These are phyloP conservation scores for Kingdonia uniflora DNA, from an alignment of 164 flowering plant genomes.

Conservation along the genomic window DNA sequence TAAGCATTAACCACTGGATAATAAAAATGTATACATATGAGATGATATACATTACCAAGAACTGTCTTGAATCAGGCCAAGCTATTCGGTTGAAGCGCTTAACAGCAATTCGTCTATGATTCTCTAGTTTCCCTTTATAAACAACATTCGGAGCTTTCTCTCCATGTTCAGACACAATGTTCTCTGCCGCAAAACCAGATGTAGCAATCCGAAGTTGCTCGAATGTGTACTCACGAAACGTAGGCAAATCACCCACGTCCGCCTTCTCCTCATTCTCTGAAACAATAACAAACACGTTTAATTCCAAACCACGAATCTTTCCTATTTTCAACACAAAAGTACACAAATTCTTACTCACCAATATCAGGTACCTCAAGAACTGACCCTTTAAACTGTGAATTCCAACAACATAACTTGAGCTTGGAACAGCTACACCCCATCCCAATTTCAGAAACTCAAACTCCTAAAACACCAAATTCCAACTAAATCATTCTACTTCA, in stretches of 20 bases:
- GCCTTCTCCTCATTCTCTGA: conserved; percentile 45
- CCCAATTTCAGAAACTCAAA: background rate
- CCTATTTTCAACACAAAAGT: background rate
- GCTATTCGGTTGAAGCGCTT: conserved; percentile 79
- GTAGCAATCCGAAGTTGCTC: conserved; percentile 79
- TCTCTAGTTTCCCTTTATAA: conserved; percentile 77
- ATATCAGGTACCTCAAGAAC: conserved; percentile 29
- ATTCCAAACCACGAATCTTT: no score
- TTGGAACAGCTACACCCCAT: conserved; percentile 69
- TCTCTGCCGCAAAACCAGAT: conserved; percentile 82
- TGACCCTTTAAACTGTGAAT: conserved; percentile 27
- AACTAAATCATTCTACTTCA: no score
- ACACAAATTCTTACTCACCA: conserved; percentile 30
- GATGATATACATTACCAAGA: conserved; percentile 36
- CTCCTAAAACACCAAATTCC: no score
- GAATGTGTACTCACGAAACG: conserved; percentile 55
- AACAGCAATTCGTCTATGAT: conserved; percentile 69
- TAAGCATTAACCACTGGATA: no score
- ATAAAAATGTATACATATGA: background rate
- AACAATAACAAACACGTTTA: conserved; percentile 5
- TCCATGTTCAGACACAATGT: conserved; percentile 93
- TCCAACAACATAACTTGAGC: conserved; percentile 35
- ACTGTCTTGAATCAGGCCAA: conserved; percentile 90
- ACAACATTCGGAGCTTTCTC: conserved; percentile 97
- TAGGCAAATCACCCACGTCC: conserved; percentile 46